Evolutionary conservation across 345 rosid genomes (phyloP).

Genomic region (Salix udensis): DNA sequence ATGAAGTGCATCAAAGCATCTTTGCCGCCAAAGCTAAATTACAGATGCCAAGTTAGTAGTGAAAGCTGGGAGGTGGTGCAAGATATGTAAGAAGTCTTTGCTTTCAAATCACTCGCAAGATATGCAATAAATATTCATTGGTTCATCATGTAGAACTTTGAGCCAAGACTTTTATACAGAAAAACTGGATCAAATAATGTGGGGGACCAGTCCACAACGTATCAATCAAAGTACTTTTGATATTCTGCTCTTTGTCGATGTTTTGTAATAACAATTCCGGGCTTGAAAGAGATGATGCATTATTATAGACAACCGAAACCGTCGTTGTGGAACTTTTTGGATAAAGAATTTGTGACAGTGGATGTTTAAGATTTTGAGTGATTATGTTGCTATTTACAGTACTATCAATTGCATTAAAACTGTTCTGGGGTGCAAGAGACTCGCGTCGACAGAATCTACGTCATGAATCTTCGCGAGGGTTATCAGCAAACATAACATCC

Average conservation of each 20-base stretch:
- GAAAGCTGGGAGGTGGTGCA: conserved; percentile 21
- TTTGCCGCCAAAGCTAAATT: conserved; percentile 31
- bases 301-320: too few relatives aligned
- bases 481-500: not conserved
- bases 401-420: not conserved
- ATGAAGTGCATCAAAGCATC: conserved; percentile 57
- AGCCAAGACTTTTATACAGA: not conserved
- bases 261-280: too few relatives aligned
- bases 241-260: too few relatives aligned
- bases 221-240: not conserved
- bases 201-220: not conserved
- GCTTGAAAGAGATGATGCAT: too few relatives aligned
- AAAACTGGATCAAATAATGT: not conserved
- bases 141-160: not conserved
- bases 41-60: conserved; percentile 22
- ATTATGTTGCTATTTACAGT: not conserved
- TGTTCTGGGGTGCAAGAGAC: not conserved
- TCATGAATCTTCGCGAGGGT: not conserved
- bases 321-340: not conserved
- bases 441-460: not conserved
- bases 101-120: not conserved
- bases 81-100: not conserved
- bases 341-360: not conserved
- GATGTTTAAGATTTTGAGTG: not conserved
- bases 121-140: not conserved